These are phyloP conservation scores for Aciculosporium take DNA, from an alignment of 2,329 filamentous ascomycete genomes.

Conservation along the genomic window DNA sequence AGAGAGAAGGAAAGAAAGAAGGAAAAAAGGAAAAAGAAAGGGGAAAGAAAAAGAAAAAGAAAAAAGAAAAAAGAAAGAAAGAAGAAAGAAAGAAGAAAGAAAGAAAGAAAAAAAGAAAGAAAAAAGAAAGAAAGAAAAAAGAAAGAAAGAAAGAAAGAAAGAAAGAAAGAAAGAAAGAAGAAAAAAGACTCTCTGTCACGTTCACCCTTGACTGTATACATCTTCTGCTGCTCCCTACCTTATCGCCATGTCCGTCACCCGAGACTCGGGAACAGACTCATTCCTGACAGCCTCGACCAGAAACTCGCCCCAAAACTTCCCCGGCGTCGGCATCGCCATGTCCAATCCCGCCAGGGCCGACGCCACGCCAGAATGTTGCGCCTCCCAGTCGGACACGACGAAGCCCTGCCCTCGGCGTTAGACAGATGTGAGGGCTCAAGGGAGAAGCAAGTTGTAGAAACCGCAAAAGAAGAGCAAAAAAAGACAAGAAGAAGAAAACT, in stretches of 20 bases:
- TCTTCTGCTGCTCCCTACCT: slow-evolving; percentile 16
- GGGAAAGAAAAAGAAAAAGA: neutral
- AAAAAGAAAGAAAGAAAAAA: neutral
- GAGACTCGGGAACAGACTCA: slow-evolving; percentile 38
- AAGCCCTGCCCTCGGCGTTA: slow-evolving; percentile 34
- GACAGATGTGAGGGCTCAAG: neutral
- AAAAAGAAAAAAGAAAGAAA: neutral
- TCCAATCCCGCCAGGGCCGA: slow-evolving; percentile 53
- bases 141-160: neutral
- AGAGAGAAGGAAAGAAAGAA: neutral
- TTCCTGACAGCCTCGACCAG: slow-evolving; percentile 45
- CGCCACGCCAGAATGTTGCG: slow-evolving; percentile 49
- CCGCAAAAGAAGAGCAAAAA: no score
- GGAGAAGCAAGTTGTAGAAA: no score
- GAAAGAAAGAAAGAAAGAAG: neutral
- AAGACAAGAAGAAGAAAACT: neutral
- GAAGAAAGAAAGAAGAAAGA: no score
- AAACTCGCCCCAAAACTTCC: slow-evolving; percentile 33
- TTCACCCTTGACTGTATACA: no score
- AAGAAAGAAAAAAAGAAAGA: neutral
- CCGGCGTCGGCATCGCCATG: slow-evolving; percentile 49
- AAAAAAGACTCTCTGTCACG: no score
- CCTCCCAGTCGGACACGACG: slow-evolving; percentile 53
- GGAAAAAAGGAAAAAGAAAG: neutral
- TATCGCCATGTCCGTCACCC: slow-evolving; percentile 48